Evolutionary conservation across 1,284 basidiomycete species (phyloP).

Genomic region (Hemileia vastatrix): DNA sequence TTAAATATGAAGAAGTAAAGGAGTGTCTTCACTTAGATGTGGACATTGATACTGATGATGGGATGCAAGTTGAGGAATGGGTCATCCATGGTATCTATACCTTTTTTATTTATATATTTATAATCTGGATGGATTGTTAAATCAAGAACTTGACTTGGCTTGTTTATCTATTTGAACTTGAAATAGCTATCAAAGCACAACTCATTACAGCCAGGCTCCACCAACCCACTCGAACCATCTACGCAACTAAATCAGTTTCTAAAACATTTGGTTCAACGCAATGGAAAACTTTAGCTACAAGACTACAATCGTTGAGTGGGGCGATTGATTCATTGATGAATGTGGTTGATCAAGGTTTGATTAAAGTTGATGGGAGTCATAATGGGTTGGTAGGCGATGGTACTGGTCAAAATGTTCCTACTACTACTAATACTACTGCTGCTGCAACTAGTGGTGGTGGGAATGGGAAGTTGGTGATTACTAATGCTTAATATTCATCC

Average conservation of each 20-base stretch:
- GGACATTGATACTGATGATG: constrained; percentile 15
- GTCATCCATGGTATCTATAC: constrained; percentile 18
- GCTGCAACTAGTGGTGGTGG: too few relatives aligned
- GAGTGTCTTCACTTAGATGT: constrained; percentile 3
- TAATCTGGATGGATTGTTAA: neutral
- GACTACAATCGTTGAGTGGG: constrained; percentile 4
- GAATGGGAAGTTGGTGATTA: too few relatives aligned
- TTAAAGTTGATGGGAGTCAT: neutral
- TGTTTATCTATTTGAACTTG: neutral
- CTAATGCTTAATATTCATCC: too few relatives aligned
- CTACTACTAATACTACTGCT: too few relatives aligned
- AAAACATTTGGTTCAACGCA: constrained; percentile 6
- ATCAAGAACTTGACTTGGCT: too few relatives aligned
- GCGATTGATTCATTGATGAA: constrained; percentile 20
- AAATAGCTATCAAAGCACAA: constrained; percentile 14
- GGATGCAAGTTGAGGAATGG: constrained; percentile 24
- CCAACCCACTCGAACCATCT: constrained; percentile 18
- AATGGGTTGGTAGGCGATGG: too few relatives aligned
- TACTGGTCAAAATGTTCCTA: too few relatives aligned
- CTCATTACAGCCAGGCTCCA: constrained; percentile 18
- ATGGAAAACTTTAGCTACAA: constrained; percentile 6
- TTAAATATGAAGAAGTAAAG: constrained; percentile 18
- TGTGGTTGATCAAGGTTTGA: constrained; percentile 19
- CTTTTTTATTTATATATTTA: neutral
- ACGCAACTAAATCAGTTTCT: constrained; percentile 10